Evolutionary conservation across 2,329 filamentous ascomycete genomes (phyloP).

Genomic region (Ustulina deusta): DNA sequence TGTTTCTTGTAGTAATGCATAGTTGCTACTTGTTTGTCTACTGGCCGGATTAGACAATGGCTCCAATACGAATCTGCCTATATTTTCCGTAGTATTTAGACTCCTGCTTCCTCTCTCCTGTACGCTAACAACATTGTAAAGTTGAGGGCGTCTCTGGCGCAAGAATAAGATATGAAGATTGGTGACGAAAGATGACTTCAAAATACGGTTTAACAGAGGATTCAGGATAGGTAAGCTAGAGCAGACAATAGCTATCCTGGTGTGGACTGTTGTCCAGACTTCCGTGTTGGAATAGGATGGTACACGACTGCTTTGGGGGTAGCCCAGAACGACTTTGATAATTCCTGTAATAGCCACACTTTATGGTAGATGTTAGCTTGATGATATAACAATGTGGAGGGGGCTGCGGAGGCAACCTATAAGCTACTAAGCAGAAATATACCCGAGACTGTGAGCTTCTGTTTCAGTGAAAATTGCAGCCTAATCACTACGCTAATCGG

Average conservation of each 20-base stretch:
- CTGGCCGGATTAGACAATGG: too few relatives aligned
- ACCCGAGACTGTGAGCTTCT: slow-evolving; percentile 37
- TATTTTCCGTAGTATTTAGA: too few relatives aligned
- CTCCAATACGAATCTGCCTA: too few relatives aligned
- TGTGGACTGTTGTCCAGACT: not conserved
- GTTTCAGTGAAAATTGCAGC: slow-evolving; percentile 28
- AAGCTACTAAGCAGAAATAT: slow-evolving; percentile 37
- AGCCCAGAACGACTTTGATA: not conserved
- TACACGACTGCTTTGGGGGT: not conserved
- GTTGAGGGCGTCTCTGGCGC: not conserved
- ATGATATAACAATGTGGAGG: too few relatives aligned
- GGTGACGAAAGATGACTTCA: not conserved
- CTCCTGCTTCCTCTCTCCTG: not conserved
- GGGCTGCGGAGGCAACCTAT: not conserved
- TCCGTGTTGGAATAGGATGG: not conserved
- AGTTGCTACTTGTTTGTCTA: too few relatives aligned
- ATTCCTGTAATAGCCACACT: not conserved
- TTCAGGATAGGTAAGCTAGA: not conserved
- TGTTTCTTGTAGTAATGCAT: too few relatives aligned
- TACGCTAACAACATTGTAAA: not conserved
- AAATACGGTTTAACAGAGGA: not conserved
- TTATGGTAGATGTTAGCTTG: not conserved
- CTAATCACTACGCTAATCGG: slow-evolving; percentile 38
- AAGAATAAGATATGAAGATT: not conserved
- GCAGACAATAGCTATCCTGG: not conserved